Evolutionary conservation across 2,329 filamentous ascomycete genomes (phyloP).

Genomic region (Botryotinia convoluta): DNA sequence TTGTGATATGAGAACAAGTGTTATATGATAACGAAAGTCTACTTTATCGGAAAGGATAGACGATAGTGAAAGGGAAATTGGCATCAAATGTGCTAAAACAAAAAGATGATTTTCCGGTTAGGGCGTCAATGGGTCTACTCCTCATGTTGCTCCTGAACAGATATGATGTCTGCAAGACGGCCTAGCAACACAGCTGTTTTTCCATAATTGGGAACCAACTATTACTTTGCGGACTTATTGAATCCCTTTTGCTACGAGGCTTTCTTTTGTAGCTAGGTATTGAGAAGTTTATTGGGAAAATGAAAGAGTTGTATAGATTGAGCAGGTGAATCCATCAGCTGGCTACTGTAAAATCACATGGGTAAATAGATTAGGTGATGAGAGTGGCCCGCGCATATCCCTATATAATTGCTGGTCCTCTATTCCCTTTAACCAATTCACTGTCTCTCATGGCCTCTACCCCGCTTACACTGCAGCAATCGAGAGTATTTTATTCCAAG

Average conservation of each 20-base stretch:
- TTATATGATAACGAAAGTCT: background rate
- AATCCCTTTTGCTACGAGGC: too few species aligned
- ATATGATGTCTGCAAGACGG: background rate
- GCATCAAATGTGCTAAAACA: accelerated
- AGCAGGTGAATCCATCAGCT: too few species aligned
- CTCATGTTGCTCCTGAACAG: background rate
- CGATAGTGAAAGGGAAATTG: background rate
- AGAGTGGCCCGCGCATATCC: too few species aligned
- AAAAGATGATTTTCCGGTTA: background rate
- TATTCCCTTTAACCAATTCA: background rate
- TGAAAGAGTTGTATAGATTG: too few species aligned
- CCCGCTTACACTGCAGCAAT: background rate
- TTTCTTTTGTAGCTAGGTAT: too few species aligned
- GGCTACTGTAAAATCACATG: too few species aligned
- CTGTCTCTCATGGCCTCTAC: background rate
- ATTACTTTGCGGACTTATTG: too few species aligned
- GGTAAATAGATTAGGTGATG: too few species aligned
- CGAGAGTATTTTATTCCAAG: background rate
- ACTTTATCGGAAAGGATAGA: accelerated
- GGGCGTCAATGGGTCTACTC: accelerated
- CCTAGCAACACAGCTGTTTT: too few species aligned
- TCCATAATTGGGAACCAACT: too few species aligned
- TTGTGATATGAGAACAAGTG: background rate
- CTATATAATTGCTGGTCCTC: background rate
- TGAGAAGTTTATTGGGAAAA: too few species aligned